phyloP scores from a whole-genome alignment of 345 rosid genomes.

The Kandelia obovata region DNA sequence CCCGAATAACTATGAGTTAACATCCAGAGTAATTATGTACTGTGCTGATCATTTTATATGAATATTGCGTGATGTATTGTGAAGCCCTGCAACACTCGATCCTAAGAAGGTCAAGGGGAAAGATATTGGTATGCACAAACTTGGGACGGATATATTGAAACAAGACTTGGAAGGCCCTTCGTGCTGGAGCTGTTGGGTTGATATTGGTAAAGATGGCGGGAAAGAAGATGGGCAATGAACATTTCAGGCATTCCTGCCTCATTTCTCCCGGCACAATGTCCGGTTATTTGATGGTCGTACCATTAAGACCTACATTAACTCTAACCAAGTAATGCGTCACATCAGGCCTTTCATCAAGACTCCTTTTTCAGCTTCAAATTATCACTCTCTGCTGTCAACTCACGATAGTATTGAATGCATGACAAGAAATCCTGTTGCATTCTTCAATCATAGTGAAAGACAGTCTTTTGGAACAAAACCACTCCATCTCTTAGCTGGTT shows the following conservation, averaged over 20 bases:
- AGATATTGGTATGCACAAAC: conserved; percentile 55
- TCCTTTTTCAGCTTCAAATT: neutral
- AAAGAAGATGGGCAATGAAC: conserved; percentile 27
- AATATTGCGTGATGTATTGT: conserved; percentile 13
- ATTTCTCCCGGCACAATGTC: conserved; percentile 46
- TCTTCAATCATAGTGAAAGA: conserved; percentile 12
- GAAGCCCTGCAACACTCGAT: conserved; percentile 40
- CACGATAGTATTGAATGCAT: neutral
- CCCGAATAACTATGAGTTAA: neutral
- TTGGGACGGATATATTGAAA: too few relatives aligned
- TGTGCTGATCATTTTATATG: neutral
- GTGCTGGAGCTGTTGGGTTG: conserved; percentile 55
- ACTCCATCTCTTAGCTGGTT: conserved; percentile 29
- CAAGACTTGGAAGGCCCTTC: conserved; percentile 27
- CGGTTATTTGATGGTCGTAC: conserved; percentile 30
- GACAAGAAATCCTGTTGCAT: conserved; percentile 38
- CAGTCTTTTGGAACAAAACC: conserved; percentile 13
- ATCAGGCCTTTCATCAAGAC: neutral
- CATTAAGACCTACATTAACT: conserved; percentile 37
- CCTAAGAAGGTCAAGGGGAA: conserved; percentile 57
- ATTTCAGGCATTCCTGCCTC: conserved; percentile 35
- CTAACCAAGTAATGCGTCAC: conserved; percentile 35
- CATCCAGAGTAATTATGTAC: neutral
- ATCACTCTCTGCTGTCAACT: neutral
- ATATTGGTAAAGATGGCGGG: conserved; percentile 42